Base-by-base conservation (phyloP, 2,329 filamentous ascomycete species). In the Aphanocladium album region DNA sequence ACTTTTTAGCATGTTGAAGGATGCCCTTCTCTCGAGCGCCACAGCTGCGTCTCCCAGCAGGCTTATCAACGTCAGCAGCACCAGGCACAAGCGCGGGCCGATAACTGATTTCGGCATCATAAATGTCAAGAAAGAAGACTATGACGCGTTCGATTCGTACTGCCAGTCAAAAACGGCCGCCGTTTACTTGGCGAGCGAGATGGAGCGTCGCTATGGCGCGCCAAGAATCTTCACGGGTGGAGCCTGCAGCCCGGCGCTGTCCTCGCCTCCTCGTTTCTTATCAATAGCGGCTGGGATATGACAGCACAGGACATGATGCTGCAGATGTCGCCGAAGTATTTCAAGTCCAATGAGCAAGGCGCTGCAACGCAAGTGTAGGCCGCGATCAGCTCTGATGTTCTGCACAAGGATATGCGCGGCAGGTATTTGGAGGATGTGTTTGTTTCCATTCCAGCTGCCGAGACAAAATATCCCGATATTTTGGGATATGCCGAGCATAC, bases 161-260 rank as follows among this genome's bases (percentile, higher is more conserved):
- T 76, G 72, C 0, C 77, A 81, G 63, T 72, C 73, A 54, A 85
- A 85, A 64, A 74, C 75, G 0, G 80, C 82, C 14, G 82, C 64
- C 63, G 74, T 82, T 27, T 79, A 74, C 62, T 76, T 79, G 63
- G 75, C 79, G 12, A 79, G 77, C 62, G 73, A 80, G 62, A 72
- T 83, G 35, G 79, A 82, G 43, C 73, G 79, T 3, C 72, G 72
- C 1, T 82, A 79, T 64, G 76, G 74, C 5, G 74, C 5, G 47
- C 67, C 1, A 63, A 68, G n/a, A 73, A 76, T 35, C 62, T 83
- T 0, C 76, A 78, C 53, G 77, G 71, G 1, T 69, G 72, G 11
- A 74, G 73, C 53, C 58, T 83, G 8, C 75, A 80, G n/a, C 61
- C 81, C 3, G 43, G 43, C 43, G 43, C 43, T 12, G 21, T 46